A percentile compares a stretch with the other conserved stretches of the same genome.
These are phyloP conservation scores for Plenodomus biglobosus DNA, from an alignment of 2,329 filamentous ascomycete species.

Conservation along the genomic window DNA sequence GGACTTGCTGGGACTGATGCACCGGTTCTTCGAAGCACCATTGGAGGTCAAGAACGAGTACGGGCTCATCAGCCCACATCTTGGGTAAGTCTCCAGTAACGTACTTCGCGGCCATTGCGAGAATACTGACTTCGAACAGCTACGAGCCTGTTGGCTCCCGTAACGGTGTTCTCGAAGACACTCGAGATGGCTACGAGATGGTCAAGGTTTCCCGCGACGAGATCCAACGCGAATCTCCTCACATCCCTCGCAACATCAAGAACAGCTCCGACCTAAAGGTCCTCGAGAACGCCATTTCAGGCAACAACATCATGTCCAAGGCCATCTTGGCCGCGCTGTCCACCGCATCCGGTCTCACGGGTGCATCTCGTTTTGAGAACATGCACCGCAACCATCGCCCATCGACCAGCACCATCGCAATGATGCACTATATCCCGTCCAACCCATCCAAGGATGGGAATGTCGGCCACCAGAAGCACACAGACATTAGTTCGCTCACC, in stretches of 20 bases:
- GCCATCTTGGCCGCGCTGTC: slow-evolving; percentile 53
- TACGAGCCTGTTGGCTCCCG: slow-evolving; percentile 33
- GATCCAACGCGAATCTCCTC: slow-evolving; percentile 31
- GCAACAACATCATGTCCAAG: slow-evolving; percentile 35
- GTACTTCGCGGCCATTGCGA: neutral
- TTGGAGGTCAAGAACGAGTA: slow-evolving; percentile 60
- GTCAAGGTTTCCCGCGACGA: slow-evolving; percentile 38
- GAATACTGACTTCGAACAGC: neutral
- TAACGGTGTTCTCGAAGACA: slow-evolving; percentile 33
- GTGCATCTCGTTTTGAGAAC: slow-evolving; percentile 33
- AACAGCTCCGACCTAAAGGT: slow-evolving; percentile 29
- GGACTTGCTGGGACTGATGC: slow-evolving; percentile 57
- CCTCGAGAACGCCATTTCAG: slow-evolving; percentile 33
- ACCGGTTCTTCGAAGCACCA: slow-evolving; percentile 57
- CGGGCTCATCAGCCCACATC: slow-evolving; percentile 56
- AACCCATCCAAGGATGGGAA: slow-evolving; percentile 23
- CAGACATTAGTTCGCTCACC: slow-evolving; percentile 36
- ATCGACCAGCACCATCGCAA: slow-evolving; percentile 35
- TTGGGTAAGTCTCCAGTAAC: slow-evolving; percentile 48
- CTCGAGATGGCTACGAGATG: slow-evolving; percentile 39
- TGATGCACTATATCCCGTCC: slow-evolving; percentile 40
- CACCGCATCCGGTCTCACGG: slow-evolving; percentile 28
- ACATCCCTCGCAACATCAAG: slow-evolving; percentile 31
- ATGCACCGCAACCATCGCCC: slow-evolving; percentile 36
- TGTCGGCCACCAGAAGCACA: slow-evolving; percentile 37